Base-by-base conservation (phyloP, 139 green algal species). In the Chlamydomonas schloesseri region DNA sequence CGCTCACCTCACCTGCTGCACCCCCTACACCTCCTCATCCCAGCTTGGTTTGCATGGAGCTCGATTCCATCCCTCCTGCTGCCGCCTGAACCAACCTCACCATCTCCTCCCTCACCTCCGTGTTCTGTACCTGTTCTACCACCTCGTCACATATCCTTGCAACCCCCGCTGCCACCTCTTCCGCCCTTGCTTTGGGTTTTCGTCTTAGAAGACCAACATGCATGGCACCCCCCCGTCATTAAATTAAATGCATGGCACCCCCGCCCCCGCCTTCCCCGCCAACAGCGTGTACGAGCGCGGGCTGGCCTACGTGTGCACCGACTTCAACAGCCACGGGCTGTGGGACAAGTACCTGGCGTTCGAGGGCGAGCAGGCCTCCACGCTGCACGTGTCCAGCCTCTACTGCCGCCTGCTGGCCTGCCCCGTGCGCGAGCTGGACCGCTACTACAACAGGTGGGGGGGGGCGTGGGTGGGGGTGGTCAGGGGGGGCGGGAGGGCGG, bases 301-400 rank as follows among this genome's bases (percentile, higher is more conserved):
- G 0, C 50, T 97, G 57, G 88, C 88, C 0, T 93, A 93, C 76
- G 87, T 93, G 2, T 90, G 82, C 28, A 91, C 87, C 8, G 96
- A 98, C 89, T 97, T 93, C 88, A 60, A 92, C 31, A 81, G 91
- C 15, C 89, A 95, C 85, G 73, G 47, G 13, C 74, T 98, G 57
- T 98, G 96, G 96, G 92, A 97, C 89, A 96, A 96, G 91, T 96
- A 93, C 80, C 50, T 98, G 0, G 65, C 83, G 14, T 97, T 93
- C 62, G 60, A 67, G 60, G 18, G 28, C 50, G 79, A 72, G 34
- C 68, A 88, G 13, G 86, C 86, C 28, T 76, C 68, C 23, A 74
- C 84, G 23, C 47, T 64, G 6, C 42, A 82, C 28, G 89, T 96
- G 5, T 92, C 91, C 0, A 60, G 87, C 6, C 65, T 97, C 18